Evolutionary conservation across 2,329 filamentous ascomycete genomes (phyloP).

Genomic region (Fusarium sp.): DNA sequence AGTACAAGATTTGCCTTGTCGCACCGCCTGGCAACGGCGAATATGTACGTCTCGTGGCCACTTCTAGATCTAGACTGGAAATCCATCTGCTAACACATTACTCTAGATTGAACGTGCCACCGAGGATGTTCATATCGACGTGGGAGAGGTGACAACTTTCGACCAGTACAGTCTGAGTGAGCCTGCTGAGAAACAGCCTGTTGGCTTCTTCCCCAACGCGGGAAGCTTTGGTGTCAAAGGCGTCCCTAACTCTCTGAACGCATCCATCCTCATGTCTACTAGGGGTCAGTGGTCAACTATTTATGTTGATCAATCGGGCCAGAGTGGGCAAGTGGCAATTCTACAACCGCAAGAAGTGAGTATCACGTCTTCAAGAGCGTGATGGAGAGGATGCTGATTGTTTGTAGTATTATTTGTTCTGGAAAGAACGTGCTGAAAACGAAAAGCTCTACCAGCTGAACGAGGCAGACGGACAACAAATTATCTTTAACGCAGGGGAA

Average conservation of each 20-base stretch:
- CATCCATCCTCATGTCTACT: not conserved
- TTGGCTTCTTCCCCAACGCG: not conserved
- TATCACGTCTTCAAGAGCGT: not conserved
- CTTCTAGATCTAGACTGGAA: not conserved
- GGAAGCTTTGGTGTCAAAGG: not conserved
- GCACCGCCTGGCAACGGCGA: not conserved
- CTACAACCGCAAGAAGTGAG: not conserved
- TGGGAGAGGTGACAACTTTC: not conserved
- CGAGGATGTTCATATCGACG: not conserved
- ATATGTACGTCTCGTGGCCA: not conserved
- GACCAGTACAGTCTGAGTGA: not conserved
- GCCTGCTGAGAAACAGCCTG: not conserved
- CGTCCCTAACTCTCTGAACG: not conserved
- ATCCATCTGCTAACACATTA: not conserved
- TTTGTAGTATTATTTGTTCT: not conserved
- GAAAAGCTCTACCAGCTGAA: not conserved
- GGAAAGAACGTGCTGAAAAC: not conserved
- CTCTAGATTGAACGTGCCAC: not conserved
- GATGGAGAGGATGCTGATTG: not conserved
- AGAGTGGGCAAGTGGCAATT: not conserved
- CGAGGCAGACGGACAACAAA: not conserved
- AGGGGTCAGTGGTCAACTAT: not conserved
- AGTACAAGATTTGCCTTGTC: not conserved
- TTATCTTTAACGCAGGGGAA: not conserved
- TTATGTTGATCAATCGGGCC: not conserved